Percentiles rank a stretch among this genome's conserved stretches.
These are phyloP conservation scores for Cadophora luteo-olivacea DNA, from an alignment of 2,329 filamentous ascomycete genomes.

Conservation along the genomic window DNA sequence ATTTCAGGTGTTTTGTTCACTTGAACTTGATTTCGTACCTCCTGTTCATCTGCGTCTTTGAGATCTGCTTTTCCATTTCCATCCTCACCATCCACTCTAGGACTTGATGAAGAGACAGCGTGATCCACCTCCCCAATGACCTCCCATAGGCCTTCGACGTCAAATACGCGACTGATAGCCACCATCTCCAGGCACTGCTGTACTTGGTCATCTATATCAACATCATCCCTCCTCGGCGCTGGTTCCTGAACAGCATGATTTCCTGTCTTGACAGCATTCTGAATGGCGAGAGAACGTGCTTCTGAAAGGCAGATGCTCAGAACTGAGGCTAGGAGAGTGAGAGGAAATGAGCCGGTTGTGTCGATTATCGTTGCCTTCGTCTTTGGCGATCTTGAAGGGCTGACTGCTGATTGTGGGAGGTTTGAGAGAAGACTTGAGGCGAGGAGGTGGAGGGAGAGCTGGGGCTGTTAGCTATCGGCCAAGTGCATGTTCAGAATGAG, in stretches of 20 bases:
- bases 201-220: conserved; percentile 30
- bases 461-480: conserved; percentile 9
- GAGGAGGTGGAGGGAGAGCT: conserved; percentile 42
- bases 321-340: conserved; percentile 39
- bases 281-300: conserved; percentile 8
- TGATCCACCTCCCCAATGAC: conserved; percentile 56
- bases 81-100: neutral
- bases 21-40: neutral
- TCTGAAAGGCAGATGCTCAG: conserved; percentile 34
- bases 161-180: conserved; percentile 63
- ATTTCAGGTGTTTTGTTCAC: conserved; percentile 23
- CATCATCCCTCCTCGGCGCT: neutral
- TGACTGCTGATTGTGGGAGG: conserved; percentile 5
- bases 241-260: conserved; percentile 19
- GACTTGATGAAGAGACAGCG: neutral
- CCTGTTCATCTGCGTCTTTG: neutral
- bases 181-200: conserved; percentile 53
- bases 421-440: conserved; percentile 34
- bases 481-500: neutral
- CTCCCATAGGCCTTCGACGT: conserved; percentile 63
- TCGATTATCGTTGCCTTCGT: conserved; percentile 41
- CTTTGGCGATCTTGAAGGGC: conserved; percentile 19
- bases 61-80: neutral
- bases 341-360: conserved; percentile 41
- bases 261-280: conserved; percentile 13